A percentile compares a stretch with the other conserved stretches of the same genome.
Conservation (phyloP, 176 grass and related monocot genomes). For the Olyra latifolia region DNA sequence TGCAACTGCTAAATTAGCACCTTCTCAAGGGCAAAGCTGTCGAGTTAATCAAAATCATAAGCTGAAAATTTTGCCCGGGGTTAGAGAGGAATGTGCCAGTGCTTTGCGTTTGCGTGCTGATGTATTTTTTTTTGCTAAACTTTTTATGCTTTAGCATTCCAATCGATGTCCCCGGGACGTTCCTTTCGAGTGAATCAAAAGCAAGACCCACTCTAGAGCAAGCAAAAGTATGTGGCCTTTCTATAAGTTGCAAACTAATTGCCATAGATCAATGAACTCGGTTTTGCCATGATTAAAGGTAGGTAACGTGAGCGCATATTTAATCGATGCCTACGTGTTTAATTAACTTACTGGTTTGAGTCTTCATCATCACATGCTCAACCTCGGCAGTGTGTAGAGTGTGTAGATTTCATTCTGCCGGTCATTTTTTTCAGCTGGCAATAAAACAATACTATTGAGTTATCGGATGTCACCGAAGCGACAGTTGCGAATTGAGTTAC, state of each 20-base stretch:
- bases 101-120: too few species aligned
- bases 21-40: background rate
- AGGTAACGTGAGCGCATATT: background rate
- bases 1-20: background rate
- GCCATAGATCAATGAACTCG: background rate
- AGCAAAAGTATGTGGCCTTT: background rate
- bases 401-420: background rate
- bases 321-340: conserved; percentile 13
- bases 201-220: background rate
- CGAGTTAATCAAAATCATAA: too few species aligned
- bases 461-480: too few species aligned
- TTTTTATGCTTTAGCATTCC: background rate
- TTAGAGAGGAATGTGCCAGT: too few species aligned
- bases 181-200: conserved; percentile 34
- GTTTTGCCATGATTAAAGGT: conserved; percentile 24
- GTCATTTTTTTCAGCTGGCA: background rate
- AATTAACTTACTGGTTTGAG: background rate
- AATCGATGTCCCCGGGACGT: background rate
- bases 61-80: background rate
- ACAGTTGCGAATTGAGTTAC: too few species aligned
- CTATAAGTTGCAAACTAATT: background rate
- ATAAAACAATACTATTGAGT: too few species aligned
- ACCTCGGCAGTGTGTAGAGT: background rate
- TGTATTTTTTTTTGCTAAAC: too few species aligned
- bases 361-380: background rate